Evolutionary conservation across 225 moss, liverwort and hornwort genomes (phyloP).

Genomic region (Anthoceros angustus): DNA sequence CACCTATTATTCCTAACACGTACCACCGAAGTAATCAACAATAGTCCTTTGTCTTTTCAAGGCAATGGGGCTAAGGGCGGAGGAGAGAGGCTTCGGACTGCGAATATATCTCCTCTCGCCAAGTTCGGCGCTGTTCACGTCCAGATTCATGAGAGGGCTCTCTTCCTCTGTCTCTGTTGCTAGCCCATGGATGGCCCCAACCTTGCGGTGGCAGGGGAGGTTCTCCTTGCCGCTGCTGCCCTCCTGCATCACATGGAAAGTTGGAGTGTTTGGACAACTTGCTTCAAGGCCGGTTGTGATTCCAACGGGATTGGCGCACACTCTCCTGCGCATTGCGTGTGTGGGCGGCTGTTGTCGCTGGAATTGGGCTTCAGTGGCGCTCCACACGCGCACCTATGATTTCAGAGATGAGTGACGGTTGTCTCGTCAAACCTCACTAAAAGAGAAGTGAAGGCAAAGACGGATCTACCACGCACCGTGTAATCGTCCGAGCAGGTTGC

Average conservation of each 20-base stretch:
- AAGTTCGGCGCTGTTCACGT: too few species aligned
- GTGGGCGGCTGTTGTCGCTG: background rate
- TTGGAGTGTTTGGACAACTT: background rate
- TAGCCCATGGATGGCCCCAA: background rate
- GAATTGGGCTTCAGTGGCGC: background rate
- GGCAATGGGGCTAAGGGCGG: background rate
- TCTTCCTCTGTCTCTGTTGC: background rate
- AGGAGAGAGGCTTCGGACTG: background rate
- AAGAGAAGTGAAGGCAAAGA: background rate
- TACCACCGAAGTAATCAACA: background rate
- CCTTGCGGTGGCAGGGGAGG: background rate
- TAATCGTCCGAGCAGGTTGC: conserved; percentile 81
- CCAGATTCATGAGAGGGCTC: too few species aligned
- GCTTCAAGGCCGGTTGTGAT: background rate
- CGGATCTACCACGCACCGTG: conserved; percentile 31
- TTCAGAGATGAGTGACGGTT: background rate
- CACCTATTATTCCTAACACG: too few species aligned
- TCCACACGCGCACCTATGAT: background rate
- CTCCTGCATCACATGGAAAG: background rate
- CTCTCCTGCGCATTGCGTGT: background rate
- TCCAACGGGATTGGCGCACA: background rate
- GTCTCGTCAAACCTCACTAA: background rate
- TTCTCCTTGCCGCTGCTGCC: background rate
- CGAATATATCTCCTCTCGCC: too few species aligned
- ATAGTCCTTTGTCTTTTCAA: background rate